Percentiles rank a stretch among this genome's conserved stretches.
These are phyloP conservation scores for Babesia sp. DNA, from an alignment of 169 alveolate species.

Conservation along the genomic window DNA sequence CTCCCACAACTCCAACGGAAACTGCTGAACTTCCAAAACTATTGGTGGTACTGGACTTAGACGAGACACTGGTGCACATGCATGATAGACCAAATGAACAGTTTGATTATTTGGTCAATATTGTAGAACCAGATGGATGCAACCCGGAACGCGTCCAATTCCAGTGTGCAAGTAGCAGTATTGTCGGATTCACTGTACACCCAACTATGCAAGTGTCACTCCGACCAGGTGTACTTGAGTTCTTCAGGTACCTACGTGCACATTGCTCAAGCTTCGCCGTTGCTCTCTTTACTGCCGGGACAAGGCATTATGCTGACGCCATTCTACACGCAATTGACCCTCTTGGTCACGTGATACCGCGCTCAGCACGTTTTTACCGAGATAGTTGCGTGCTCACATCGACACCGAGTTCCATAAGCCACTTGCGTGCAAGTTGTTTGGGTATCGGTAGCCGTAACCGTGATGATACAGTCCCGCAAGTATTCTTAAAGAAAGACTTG, in stretches of 20 bases:
- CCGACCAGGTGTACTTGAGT: constrained; percentile 43
- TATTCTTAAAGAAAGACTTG: constrained; percentile 26
- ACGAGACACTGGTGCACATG: constrained; percentile 49
- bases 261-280: constrained; percentile 7
- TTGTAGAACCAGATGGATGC: constrained; percentile 10
- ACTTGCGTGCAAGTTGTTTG: constrained; percentile 7
- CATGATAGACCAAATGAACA: constrained; percentile 34
- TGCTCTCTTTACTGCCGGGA: constrained; percentile 48
- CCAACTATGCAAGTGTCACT: constrained; percentile 42
- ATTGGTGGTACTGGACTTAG: constrained; percentile 39
- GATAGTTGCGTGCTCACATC: constrained; percentile 29
- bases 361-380: constrained; percentile 15
- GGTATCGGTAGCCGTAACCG: constrained; percentile 36
- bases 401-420: constrained; percentile 17
- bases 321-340: constrained; percentile 45
- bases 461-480: constrained; percentile 27
- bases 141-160: background rate
- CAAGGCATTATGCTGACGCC: constrained; percentile 47
- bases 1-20: background rate
- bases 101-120: constrained; percentile 31
- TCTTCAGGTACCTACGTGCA: constrained; percentile 17
- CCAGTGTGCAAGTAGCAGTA: background rate
- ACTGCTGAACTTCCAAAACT: constrained; percentile 4
- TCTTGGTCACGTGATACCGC: constrained; percentile 7
- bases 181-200: constrained; percentile 30